Base-by-base conservation (phyloP, 352 stramenopile genomes). In the Pythium volutum region DNA sequence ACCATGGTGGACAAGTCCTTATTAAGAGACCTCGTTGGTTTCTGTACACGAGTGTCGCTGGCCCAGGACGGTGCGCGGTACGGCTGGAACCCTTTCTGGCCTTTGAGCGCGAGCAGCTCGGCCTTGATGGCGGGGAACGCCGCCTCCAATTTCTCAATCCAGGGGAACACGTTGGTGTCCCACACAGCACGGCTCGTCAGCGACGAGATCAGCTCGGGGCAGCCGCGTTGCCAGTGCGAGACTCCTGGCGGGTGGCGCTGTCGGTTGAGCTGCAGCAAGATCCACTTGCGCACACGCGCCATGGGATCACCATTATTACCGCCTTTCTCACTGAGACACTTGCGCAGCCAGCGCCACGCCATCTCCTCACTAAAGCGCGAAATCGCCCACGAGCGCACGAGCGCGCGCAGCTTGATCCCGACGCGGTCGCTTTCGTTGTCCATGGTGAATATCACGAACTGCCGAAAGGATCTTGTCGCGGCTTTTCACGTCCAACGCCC, bases 1-100 rank as follows among this genome's bases (percentile, higher is more conserved):
- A 36, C 29, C 29, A n/a, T n/a, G 29, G 29, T 33, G 29, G 29
- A 4, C n/a, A 55, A 1, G 29, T 47, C 36, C n/a, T n/a, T n/a
- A n/a, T n/a, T n/a, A n/a, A n/a, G n/a, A n/a, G n/a, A 45, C 6
- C 22, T 16, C 23, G 42, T 42, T 38, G 39, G 15, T n/a, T n/a
- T n/a, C n/a, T n/a, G n/a, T 29, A 89, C 79, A 20, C 67, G 64
- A 47, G 78, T 72, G 12, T 82, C 64, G 46, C 79, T 89, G 3
- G 79, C 81, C 84, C 81, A 93, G 1, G 77, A 73, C 10, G 87
- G 87, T 10, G 83, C 83, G 29, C 82, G 71, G 46, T 95, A 95
- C 14, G 79, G 84, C 59, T 93, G 87, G 62, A 95, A 94, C 6
- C 64, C 76, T 2, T 69, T 63, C 48, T 70, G 62, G 22, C 57